Conservation (phyloP, 1,139 yeast species). For the Saccharomycopsis phalli region DNA sequence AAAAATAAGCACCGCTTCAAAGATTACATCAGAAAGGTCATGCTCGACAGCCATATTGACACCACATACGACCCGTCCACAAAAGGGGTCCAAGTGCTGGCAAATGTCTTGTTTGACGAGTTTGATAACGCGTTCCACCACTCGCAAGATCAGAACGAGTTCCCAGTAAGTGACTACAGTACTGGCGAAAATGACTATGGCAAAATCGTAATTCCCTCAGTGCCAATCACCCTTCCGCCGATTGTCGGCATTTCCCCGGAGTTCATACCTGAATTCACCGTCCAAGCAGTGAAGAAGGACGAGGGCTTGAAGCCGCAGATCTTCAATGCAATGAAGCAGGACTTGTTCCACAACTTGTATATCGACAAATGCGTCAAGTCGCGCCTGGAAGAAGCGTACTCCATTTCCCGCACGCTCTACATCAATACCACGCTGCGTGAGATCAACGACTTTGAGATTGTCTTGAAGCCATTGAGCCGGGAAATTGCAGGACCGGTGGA, state of each 20-base stretch:
- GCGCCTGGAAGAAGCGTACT: background rate
- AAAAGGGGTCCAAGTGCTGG: background rate
- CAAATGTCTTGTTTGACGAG: slow-evolving; percentile 1
- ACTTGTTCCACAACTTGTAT: slow-evolving; percentile 18
- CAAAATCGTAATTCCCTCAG: slow-evolving; percentile 9
- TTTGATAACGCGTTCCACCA: background rate
- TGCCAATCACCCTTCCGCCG: slow-evolving; percentile 17
- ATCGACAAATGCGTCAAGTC: slow-evolving; percentile 9
- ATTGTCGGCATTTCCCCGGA: slow-evolving; percentile 16
- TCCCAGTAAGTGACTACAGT: background rate
- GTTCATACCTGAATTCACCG: slow-evolving; percentile 18
- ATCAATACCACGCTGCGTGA: slow-evolving; percentile 14
- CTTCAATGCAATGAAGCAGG: slow-evolving; percentile 17
- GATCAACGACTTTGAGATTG: slow-evolving; percentile 16
- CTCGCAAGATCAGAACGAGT: no score
- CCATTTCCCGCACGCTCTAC: slow-evolving; percentile 13
- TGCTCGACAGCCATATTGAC: background rate
- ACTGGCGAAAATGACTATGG: background rate
- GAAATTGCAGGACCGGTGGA: background rate
- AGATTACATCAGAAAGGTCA: slow-evolving; percentile 1
- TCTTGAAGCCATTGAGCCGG: slow-evolving; percentile 2
- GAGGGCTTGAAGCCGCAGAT: slow-evolving; percentile 11
- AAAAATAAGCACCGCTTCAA: slow-evolving; percentile 4
- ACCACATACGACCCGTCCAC: background rate
- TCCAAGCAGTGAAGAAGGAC: slow-evolving; percentile 15